Conservation (phyloP, 768 basidiomycete species). For the Flagelloscypha sp. region DNA sequence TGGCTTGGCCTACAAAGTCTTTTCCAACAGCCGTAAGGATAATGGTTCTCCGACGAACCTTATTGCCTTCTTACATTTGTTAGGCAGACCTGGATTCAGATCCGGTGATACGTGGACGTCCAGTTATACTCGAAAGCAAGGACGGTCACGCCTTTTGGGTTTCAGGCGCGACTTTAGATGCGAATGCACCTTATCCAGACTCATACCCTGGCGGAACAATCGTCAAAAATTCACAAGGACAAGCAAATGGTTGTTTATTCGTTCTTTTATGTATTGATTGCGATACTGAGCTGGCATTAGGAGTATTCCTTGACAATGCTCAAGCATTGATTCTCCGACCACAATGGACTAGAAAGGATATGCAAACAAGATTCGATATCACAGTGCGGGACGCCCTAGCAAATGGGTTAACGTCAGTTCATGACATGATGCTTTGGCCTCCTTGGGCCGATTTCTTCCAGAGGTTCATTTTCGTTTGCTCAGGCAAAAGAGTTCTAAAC, state of each 20-base stretch:
- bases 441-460: constrained; percentile 40
- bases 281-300: constrained; percentile 17
- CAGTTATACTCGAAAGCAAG: constrained; percentile 48
- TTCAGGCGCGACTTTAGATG: constrained; percentile 34
- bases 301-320: constrained; percentile 55
- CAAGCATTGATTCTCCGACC: constrained; percentile 42
- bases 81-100: constrained; percentile 47
- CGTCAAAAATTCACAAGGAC: constrained; percentile 36
- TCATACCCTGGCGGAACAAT: constrained; percentile 51
- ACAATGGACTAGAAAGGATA: constrained; percentile 34
- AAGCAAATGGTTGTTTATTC: constrained; percentile 36
- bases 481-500: no score
- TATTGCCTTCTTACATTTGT: not conserved
- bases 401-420: constrained; percentile 48
- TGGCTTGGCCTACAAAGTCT: constrained; percentile 31
- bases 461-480: no score
- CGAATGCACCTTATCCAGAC: constrained; percentile 36
- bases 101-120: constrained; percentile 35
- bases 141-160: constrained; percentile 64
- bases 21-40: constrained; percentile 45
- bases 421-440: constrained; percentile 46
- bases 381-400: constrained; percentile 40
- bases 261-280: not conserved
- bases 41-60: not conserved
- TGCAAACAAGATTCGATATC: constrained; percentile 31